Evolutionary conservation across 2,329 filamentous ascomycete species (phyloP).

Genomic region (Cercospora brassicicola): DNA sequence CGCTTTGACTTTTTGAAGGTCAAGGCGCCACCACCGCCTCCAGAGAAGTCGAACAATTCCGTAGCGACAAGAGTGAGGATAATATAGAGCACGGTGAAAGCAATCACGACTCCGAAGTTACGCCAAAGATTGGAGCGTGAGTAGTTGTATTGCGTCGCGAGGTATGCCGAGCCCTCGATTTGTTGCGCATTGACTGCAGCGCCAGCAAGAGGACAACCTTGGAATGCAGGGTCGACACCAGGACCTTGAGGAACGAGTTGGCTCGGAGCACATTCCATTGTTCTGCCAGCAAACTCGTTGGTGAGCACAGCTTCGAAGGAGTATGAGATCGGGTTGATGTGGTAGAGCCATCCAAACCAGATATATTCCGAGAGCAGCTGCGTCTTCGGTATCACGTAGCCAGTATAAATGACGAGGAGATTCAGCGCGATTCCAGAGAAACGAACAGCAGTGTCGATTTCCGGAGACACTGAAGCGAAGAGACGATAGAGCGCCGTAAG

Average conservation of each 20-base stretch:
- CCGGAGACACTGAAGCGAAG: slow-evolving; percentile 63
- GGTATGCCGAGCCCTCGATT: slow-evolving; percentile 57
- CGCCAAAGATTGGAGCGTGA: slow-evolving; percentile 62
- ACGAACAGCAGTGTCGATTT: slow-evolving; percentile 66
- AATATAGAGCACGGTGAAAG: slow-evolving; percentile 73
- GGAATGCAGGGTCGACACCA: slow-evolving; percentile 55
- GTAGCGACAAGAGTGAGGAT: slow-evolving; percentile 68
- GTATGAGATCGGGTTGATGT: slow-evolving; percentile 55
- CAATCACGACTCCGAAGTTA: slow-evolving; percentile 76
- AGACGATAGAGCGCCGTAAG: slow-evolving; percentile 66
- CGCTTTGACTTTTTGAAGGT: slow-evolving; percentile 70
- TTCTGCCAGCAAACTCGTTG: slow-evolving; percentile 62
- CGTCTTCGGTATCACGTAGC: slow-evolving; percentile 68
- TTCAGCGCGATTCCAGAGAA: slow-evolving; percentile 65
- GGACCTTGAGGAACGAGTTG: slow-evolving; percentile 63
- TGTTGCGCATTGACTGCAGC: slow-evolving; percentile 52
- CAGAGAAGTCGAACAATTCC: slow-evolving; percentile 65
- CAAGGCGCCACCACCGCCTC: slow-evolving; percentile 65
- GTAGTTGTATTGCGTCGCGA: slow-evolving; percentile 58
- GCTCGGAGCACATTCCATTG: slow-evolving; percentile 59
- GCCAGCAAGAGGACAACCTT: slow-evolving; percentile 65
- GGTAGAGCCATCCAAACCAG: slow-evolving; percentile 65
- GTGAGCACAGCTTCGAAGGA: slow-evolving; percentile 66
- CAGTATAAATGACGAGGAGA: slow-evolving; percentile 63
- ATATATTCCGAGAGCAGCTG: slow-evolving; percentile 60